Conservation (phyloP, 2,329 filamentous ascomycete species). For the Alternaria gansuensis region DNA sequence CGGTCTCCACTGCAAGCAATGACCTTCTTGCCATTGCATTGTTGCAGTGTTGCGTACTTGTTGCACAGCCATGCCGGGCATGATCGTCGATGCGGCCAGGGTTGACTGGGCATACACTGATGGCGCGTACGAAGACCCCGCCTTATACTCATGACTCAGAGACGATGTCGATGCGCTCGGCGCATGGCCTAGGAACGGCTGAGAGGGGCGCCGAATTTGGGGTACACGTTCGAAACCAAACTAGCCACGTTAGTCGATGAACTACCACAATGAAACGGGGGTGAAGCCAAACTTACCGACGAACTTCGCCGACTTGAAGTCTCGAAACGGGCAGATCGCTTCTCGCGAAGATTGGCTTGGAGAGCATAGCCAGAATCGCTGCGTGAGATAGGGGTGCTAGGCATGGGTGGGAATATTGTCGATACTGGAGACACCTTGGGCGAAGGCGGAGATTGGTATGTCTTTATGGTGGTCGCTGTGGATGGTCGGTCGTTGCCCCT, state of each 20-base stretch:
- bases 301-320: conserved; percentile 84
- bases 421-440: conserved; percentile 78
- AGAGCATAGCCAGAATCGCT: conserved; percentile 92
- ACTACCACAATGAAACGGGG: conserved; percentile 13
- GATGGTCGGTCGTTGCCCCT: conserved; percentile 74
- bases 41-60: conserved; percentile 81
- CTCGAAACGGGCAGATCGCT: conserved; percentile 92
- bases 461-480: conserved; percentile 50
- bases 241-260: conserved; percentile 46
- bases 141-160: conserved; percentile 60
- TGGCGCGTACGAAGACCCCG: conserved; percentile 71
- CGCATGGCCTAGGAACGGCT: conserved; percentile 74
- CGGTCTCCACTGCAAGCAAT: conserved; percentile 74
- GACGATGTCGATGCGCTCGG: conserved; percentile 73
- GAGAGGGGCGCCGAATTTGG: conserved; percentile 68
- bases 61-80: conserved; percentile 84
- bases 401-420: conserved; percentile 76
- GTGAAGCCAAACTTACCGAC: conserved; percentile 61
- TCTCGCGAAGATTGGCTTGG: conserved; percentile 86
- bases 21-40: conserved; percentile 83
- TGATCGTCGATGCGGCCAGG: conserved; percentile 82
- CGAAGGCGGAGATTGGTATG: conserved; percentile 63
- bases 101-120: conserved; percentile 89
- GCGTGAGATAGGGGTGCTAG: conserved; percentile 80
- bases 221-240: conserved; percentile 80